phyloP scores from a whole-genome alignment of 257 asterid species.

The Solanum tarapatanum region DNA sequence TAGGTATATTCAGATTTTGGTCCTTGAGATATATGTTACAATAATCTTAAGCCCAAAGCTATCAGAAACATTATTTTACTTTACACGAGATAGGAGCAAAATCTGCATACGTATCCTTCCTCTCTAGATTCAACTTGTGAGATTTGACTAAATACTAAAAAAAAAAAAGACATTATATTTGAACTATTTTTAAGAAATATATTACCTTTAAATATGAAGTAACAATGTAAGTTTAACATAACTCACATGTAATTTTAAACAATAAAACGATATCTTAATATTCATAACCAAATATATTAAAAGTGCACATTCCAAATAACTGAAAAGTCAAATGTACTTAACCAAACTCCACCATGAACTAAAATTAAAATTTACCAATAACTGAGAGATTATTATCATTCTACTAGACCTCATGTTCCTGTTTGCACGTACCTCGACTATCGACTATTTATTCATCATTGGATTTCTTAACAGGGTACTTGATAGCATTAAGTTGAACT shows the following conservation, averaged over 20 bases:
- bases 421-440: neutral
- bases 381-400: neutral
- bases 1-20: neutral
- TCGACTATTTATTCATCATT: neutral
- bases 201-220: neutral
- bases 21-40: neutral
- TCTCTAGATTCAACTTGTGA: neutral
- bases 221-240: neutral
- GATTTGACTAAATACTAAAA: fast-evolving
- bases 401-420: too few species aligned
- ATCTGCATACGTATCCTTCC: neutral
- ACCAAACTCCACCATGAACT: neutral
- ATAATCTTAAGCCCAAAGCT: neutral
- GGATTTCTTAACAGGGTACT: constrained; percentile 14
- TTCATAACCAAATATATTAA: neutral
- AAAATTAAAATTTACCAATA: neutral
- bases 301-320: neutral
- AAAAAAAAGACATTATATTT: neutral
- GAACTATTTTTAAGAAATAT: neutral
- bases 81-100: neutral
- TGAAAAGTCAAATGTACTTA: neutral
- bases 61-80: neutral
- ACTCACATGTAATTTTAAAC: neutral
- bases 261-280: neutral
- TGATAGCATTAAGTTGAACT: constrained; percentile 22